phyloP scores from a whole-genome alignment of 371 early-diverging fungal genomes.

The Circinella umbellata region DNA sequence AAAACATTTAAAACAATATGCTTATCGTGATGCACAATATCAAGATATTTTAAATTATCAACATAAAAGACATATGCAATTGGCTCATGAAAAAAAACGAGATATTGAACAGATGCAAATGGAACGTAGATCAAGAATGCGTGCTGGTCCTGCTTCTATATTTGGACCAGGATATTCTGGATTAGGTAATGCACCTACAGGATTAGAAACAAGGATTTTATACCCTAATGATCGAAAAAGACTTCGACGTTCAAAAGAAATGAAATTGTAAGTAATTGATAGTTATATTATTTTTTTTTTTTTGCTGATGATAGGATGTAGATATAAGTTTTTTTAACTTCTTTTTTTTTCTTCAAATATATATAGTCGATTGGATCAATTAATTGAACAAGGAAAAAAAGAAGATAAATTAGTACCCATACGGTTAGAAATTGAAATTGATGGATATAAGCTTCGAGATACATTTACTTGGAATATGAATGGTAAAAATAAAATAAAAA shows the following conservation, averaged over 20 bases:
- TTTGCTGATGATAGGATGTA: no score
- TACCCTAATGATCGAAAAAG: constrained; percentile 45
- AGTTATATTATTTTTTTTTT: no score
- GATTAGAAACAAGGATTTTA: constrained; percentile 24
- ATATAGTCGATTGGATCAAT: constrained; percentile 46
- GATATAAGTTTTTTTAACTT: neutral
- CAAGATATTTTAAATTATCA: constrained; percentile 46
- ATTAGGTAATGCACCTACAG: constrained; percentile 35
- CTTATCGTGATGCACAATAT: constrained; percentile 38
- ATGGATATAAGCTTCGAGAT: constrained; percentile 84
- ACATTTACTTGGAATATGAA: constrained; percentile 94
- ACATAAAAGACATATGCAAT: constrained; percentile 42
- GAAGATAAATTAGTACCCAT: constrained; percentile 86
- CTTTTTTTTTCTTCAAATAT: neutral
- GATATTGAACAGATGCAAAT: constrained; percentile 39
- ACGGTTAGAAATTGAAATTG: constrained; percentile 87
- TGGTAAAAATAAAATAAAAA: constrained; percentile 44
- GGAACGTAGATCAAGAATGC: constrained; percentile 33
- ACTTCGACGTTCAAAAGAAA: constrained; percentile 27
- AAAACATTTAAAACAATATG: constrained; percentile 31
- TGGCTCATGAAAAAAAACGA: constrained; percentile 49
- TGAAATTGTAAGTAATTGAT: constrained; percentile 39
- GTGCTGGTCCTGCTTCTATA: constrained; percentile 25
- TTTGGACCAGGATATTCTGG: constrained; percentile 53
- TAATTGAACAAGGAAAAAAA: constrained; percentile 64